Base-by-base conservation (phyloP, 2,329 filamentous ascomycete genomes). In the Grosmannia huntii region DNA sequence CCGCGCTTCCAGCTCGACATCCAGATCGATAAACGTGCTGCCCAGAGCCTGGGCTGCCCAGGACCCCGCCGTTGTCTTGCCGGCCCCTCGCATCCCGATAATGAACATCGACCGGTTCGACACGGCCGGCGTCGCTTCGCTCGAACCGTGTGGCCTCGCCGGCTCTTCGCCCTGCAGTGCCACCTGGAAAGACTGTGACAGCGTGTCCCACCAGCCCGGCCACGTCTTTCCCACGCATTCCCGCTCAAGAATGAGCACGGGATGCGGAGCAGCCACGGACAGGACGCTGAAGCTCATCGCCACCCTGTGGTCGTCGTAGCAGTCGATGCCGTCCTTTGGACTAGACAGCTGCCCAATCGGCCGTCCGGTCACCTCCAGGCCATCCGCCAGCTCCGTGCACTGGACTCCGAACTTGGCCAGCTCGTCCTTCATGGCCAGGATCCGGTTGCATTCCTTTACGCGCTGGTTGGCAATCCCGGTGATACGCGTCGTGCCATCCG, bases 241-340 rank as follows among this genome's bases (percentile, higher is more conserved):
- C 60, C 90, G 87, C 69, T 99, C 94, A 2, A 89, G 80, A 56
- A 99, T 84, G 19, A 95, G 73, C 0, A 90, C 86, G 0, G 89
- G 80, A 9, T 81, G 72, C 1, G 88, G 85, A 0, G 87, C 80
- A 33, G 86, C 81, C 21, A 89, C 75, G 14, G 90, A 83, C 19
- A 99, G 76, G 7, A 99, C 90, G 64, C 90, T 94, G 72, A 99
- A 96, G 72, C 92, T 96, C 90, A 99, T 99, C 27, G 94, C 94
- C 14, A 99, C 90, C 60, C 94, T 87, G 70, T 99, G 94, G 67
- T 99, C 94, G 68, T 99, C 94, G 65, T 97, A 99, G 73, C 92
- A 97, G 73, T 88, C 86, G 50, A 99, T 81, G 33, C 87, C 84
- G 10, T 76, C 79, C n/a, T 74, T 69, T 1, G 88, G 85, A 38